Conservation (phyloP, 2,329 filamentous ascomycete genomes). For the Mollisia scopiformis region DNA sequence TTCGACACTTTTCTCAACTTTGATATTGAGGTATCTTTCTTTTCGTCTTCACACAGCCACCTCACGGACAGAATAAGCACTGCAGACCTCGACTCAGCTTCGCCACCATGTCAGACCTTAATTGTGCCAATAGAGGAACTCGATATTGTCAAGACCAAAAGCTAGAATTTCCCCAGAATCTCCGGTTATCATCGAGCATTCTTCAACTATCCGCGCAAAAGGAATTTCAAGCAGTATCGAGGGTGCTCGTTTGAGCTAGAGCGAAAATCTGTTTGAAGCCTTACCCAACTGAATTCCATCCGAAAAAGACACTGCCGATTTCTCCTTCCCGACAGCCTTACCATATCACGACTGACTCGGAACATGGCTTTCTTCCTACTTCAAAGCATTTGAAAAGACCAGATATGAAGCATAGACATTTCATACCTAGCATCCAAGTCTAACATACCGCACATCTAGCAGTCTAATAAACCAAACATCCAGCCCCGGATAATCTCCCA, state of each 20-base stretch:
- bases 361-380: background rate
- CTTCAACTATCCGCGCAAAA: background rate
- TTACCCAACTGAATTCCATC: background rate
- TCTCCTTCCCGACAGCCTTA: background rate
- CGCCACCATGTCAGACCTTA: background rate
- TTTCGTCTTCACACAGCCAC: background rate
- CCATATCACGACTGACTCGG: background rate
- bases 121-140: background rate
- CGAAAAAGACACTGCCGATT: background rate
- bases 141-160: background rate
- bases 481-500: no score
- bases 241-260: background rate
- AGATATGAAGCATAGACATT: no score
- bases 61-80: background rate
- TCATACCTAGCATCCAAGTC: background rate
- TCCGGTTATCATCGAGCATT: background rate
- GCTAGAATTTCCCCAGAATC: background rate
- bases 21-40: background rate
- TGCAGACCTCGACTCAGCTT: background rate
- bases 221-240: background rate
- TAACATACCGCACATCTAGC: background rate
- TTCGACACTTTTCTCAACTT: background rate
- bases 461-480: no score
- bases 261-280: background rate
- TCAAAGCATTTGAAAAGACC: background rate